A percentile compares a stretch with the other conserved stretches of the same genome.
Conservation (phyloP, 108 stramenopile genomes). For the Cyclotella atomus region DNA sequence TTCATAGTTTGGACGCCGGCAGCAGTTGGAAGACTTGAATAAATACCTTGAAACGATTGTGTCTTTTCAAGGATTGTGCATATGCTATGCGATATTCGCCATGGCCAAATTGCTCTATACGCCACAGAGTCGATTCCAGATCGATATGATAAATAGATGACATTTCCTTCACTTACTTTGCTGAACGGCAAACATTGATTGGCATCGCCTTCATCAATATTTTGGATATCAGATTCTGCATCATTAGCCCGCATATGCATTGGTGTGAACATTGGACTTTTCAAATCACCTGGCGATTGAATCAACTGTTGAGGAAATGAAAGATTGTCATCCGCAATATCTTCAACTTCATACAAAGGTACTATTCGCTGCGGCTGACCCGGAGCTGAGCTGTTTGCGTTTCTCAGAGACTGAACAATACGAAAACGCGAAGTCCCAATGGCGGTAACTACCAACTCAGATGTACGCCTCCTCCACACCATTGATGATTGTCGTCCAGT, state of each 20-base stretch:
- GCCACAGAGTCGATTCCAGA: constrained; percentile 41
- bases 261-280: constrained; percentile 10
- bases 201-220: background rate
- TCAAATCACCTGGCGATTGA: constrained; percentile 32
- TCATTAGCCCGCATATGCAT: background rate
- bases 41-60: constrained; percentile 37
- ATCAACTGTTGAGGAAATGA: constrained; percentile 36
- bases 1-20: constrained; percentile 5
- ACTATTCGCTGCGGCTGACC: background rate
- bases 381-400: background rate
- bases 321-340: constrained; percentile 34
- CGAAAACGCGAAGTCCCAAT: constrained; percentile 70
- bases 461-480: constrained; percentile 51
- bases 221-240: background rate
- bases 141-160: constrained; percentile 25
- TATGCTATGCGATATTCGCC: constrained; percentile 60
- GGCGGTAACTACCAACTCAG: constrained; percentile 66
- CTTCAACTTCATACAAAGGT: constrained; percentile 46
- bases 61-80: constrained; percentile 30
- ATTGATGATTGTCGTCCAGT: constrained; percentile 27
- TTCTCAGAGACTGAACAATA: constrained; percentile 33
- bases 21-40: constrained; percentile 49
- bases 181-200: background rate
- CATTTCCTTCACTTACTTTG: constrained; percentile 5
- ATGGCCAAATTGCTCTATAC: constrained; percentile 60